These are phyloP conservation scores for Gloeostereum incarnatum DNA, from an alignment of 768 basidiomycete genomes.

Conservation along the genomic window DNA sequence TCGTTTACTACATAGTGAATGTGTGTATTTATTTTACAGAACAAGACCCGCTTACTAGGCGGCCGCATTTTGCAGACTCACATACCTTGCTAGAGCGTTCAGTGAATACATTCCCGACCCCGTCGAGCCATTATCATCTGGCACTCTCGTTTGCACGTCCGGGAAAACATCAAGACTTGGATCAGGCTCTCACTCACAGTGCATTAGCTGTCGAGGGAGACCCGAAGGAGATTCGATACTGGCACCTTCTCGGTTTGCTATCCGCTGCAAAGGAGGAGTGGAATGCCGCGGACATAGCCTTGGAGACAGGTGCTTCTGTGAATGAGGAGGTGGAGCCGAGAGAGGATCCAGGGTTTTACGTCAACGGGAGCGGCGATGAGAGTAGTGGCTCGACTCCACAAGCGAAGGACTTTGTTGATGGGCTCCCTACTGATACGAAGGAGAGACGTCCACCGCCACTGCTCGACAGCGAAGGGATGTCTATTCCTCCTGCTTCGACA, in stretches of 20 bases:
- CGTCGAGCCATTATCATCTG: slow-evolving; percentile 69
- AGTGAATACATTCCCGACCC: slow-evolving; percentile 34
- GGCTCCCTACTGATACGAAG: slow-evolving; percentile 3
- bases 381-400: background rate
- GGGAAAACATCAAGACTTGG: slow-evolving; percentile 54
- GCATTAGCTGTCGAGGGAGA: slow-evolving; percentile 67
- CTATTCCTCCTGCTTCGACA: slow-evolving; percentile 28
- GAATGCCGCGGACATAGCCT: slow-evolving; percentile 63
- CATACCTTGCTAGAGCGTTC: slow-evolving; percentile 41
- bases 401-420: too few species aligned
- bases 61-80: slow-evolving; percentile 47
- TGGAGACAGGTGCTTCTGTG: slow-evolving; percentile 67
- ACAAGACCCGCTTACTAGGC: slow-evolving; percentile 53
- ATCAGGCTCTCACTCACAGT: slow-evolving; percentile 58
- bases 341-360: slow-evolving; percentile 13
- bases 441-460: slow-evolving; percentile 4
- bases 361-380: slow-evolving; percentile 15
- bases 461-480: slow-evolving; percentile 18
- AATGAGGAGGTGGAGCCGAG: slow-evolving; percentile 38
- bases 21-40: slow-evolving; percentile 28
- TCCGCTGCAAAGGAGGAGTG: slow-evolving; percentile 76
- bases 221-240: slow-evolving; percentile 56
- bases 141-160: slow-evolving; percentile 63
- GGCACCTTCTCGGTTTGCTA: slow-evolving; percentile 85
- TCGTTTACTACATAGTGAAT: background rate